These are phyloP conservation scores for Penicillium sp. DNA, from an alignment of 2,329 filamentous ascomycete species.

Conservation along the genomic window DNA sequence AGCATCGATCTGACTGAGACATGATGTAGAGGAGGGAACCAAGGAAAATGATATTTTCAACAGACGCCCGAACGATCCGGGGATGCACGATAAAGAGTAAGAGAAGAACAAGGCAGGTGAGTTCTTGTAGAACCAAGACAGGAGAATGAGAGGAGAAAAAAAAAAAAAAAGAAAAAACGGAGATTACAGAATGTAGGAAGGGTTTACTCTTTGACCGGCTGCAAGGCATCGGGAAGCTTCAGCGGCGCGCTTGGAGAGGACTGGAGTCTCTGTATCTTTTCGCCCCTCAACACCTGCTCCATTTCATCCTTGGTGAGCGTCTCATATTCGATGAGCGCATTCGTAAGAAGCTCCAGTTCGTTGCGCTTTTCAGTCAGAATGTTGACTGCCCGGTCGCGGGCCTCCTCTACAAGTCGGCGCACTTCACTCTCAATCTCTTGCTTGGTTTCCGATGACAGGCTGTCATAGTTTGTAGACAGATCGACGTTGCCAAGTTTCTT, in stretches of 20 bases:
- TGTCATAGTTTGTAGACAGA: slow-evolving; percentile 74
- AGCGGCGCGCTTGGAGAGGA: slow-evolving; percentile 56
- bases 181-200: neutral
- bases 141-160: slow-evolving; percentile 11
- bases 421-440: slow-evolving; percentile 86
- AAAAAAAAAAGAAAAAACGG: slow-evolving; percentile 5
- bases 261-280: slow-evolving; percentile 71
- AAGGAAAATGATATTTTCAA: slow-evolving; percentile 24
- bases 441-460: slow-evolving; percentile 82
- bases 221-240: slow-evolving; percentile 61
- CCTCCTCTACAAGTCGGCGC: slow-evolving; percentile 77
- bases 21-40: slow-evolving; percentile 3
- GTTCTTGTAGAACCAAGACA: neutral
- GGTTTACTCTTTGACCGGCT: slow-evolving; percentile 28
- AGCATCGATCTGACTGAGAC: neutral
- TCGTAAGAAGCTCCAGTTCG: slow-evolving; percentile 82
- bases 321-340: slow-evolving; percentile 91
- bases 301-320: slow-evolving; percentile 87
- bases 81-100: slow-evolving; percentile 19
- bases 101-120: neutral
- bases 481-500: slow-evolving; percentile 85
- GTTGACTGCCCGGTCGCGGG: slow-evolving; percentile 68
- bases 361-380: slow-evolving; percentile 73
- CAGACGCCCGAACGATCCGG: slow-evolving; percentile 25
- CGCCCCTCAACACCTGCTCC: slow-evolving; percentile 81